Conservation (phyloP, 2,329 filamentous ascomycete species). For the Ambrosiella cleistominuta region DNA sequence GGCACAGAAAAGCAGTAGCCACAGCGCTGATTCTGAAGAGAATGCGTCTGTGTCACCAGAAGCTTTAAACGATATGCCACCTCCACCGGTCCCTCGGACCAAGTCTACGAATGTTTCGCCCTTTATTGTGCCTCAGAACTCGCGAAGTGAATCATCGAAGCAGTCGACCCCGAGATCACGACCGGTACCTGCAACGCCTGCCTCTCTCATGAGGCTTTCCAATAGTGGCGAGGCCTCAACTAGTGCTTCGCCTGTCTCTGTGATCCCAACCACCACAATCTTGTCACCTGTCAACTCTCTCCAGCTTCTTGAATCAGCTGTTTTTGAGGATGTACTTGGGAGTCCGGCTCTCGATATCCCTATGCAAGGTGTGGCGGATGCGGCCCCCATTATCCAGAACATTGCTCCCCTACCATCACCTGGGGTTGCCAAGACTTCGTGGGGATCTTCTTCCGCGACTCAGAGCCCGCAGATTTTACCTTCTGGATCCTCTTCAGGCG, state of each 20-base stretch:
- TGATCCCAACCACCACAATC: neutral
- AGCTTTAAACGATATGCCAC: constrained; percentile 47
- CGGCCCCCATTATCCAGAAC: constrained; percentile 22
- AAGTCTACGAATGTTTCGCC: constrained; percentile 50
- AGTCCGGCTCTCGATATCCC: constrained; percentile 18
- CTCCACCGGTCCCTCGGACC: constrained; percentile 48
- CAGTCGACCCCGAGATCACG: constrained; percentile 1
- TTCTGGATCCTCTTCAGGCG: constrained; percentile 27
- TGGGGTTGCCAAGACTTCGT: constrained; percentile 22
- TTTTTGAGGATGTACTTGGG: constrained; percentile 21
- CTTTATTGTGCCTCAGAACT: constrained; percentile 40
- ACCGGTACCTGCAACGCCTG: constrained; percentile 54
- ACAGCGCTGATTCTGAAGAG: constrained; percentile 40
- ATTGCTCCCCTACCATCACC: constrained; percentile 33
- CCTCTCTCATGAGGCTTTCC: constrained; percentile 67
- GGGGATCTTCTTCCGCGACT: constrained; percentile 32
- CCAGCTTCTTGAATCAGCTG: constrained; percentile 55
- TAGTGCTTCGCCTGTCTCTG: constrained; percentile 27
- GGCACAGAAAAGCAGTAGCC: constrained; percentile 14
- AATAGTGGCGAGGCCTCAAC: neutral
- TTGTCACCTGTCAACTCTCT: constrained; percentile 20
- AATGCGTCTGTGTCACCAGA: constrained; percentile 49
- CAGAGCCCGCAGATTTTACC: constrained; percentile 46
- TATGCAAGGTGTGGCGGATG: neutral
- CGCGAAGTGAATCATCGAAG: constrained; percentile 15